phyloP scores from a whole-genome alignment of 495 filamentous ascomycete species.

The Umbilicaria muhlenbergii region DNA sequence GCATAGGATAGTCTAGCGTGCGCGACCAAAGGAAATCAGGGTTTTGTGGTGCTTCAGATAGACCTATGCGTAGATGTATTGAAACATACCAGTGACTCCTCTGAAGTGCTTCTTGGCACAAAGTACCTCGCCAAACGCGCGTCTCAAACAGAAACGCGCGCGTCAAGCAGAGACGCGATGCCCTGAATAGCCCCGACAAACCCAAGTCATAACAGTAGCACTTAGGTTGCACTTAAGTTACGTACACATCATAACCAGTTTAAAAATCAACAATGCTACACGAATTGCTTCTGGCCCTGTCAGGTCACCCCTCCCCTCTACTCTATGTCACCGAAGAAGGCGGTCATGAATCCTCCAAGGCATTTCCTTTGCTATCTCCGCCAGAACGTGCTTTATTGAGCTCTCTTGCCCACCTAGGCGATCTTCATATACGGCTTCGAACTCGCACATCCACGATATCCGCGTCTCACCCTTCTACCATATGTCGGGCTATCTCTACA shows the following conservation, averaged over 20 bases:
- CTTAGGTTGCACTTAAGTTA: no score
- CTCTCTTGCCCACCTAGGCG: slow-evolving; percentile 58
- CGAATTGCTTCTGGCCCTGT: slow-evolving; percentile 89
- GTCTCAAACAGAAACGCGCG: no score
- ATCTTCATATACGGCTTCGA: slow-evolving; percentile 56
- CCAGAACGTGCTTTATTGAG: slow-evolving; percentile 69
- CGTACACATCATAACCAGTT: not conserved
- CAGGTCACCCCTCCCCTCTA: slow-evolving; percentile 79
- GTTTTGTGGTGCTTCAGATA: no score
- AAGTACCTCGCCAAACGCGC: no score
- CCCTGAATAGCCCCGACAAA: no score
- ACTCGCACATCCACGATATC: slow-evolving; percentile 46
- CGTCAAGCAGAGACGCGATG: no score
- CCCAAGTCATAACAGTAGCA: no score
- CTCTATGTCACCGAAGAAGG: slow-evolving; percentile 34
- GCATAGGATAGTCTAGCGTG: no score
- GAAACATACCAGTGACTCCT: no score
- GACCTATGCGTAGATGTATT: no score
- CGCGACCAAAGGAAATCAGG: no score
- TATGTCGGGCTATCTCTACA: slow-evolving; percentile 79
- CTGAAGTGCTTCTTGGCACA: no score
- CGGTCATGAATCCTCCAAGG: slow-evolving; percentile 23
- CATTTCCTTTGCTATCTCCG: slow-evolving; percentile 46
- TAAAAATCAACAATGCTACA: slow-evolving; percentile 60
- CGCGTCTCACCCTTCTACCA: slow-evolving; percentile 52